Percentiles rank a stretch among this genome's conserved stretches.
phyloP scores from a whole-genome alignment of 2,329 filamentous ascomycete genomes.

The Monosporascus sp. region DNA sequence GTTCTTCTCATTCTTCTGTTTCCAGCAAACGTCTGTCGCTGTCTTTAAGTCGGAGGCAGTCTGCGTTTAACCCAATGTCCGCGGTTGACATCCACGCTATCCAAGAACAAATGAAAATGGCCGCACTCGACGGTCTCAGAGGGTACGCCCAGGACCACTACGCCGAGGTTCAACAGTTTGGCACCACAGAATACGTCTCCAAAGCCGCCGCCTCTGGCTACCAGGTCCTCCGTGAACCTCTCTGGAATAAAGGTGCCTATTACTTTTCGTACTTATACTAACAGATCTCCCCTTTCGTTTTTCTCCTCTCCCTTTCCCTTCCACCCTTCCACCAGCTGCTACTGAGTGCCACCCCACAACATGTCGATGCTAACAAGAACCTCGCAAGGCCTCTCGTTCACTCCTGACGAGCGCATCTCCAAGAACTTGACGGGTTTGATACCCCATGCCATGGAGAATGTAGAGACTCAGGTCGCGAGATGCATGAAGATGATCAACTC shows the following conservation, averaged over 20 bases:
- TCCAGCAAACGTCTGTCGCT: conserved; percentile 48
- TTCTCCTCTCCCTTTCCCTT: conserved; percentile 1
- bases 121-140: conserved; percentile 54
- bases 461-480: conserved; percentile 56
- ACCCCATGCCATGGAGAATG: conserved; percentile 58
- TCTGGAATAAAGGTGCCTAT: conserved; percentile 59
- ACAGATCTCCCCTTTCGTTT: conserved; percentile 3
- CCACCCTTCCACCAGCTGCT: too few species aligned
- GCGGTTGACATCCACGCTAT: conserved; percentile 52
- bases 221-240: conserved; percentile 56
- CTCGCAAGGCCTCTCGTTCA: conserved; percentile 56
- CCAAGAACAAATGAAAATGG: conserved; percentile 56
- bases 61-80: conserved; percentile 51
- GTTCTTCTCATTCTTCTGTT: conserved; percentile 46
- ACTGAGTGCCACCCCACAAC: too few species aligned
- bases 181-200: conserved; percentile 48
- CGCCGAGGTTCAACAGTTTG: conserved; percentile 50
- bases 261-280: conserved; percentile 13
- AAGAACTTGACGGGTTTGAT: conserved; percentile 64
- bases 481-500: conserved; percentile 71
- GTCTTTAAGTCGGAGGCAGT: conserved; percentile 44
- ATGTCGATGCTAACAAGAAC: conserved; percentile 9
- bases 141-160: conserved; percentile 56
- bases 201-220: conserved; percentile 52
- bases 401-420: conserved; percentile 56